Conservation (phyloP, 495 filamentous ascomycete genomes). For the Tuber borchii region DNA sequence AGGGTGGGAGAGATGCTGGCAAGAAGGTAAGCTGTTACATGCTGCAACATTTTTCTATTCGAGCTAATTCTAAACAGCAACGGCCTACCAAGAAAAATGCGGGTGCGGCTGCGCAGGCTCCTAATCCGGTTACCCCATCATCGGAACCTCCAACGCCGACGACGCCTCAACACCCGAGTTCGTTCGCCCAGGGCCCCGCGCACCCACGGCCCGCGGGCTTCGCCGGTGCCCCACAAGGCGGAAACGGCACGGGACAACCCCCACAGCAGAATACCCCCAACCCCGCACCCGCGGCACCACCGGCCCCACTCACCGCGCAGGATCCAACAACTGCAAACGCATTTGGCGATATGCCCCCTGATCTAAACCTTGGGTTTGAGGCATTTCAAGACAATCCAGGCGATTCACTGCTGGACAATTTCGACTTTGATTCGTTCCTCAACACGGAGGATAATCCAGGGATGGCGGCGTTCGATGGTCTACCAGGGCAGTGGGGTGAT, state of each 20-base stretch:
- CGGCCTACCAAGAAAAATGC: constrained; percentile 53
- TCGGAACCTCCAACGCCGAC: constrained; percentile 77
- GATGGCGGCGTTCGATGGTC: constrained; percentile 52
- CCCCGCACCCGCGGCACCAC: constrained; percentile 43
- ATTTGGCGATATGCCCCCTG: constrained; percentile 28
- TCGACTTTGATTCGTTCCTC: constrained; percentile 95
- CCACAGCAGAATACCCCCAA: constrained; percentile 46
- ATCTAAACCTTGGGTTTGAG: constrained; percentile 29
- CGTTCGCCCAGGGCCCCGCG: constrained; percentile 54
- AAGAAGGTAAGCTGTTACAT: constrained; percentile 62
- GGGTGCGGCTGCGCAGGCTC: constrained; percentile 69
- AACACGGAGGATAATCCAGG: constrained; percentile 54
- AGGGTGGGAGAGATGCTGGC: constrained; percentile 61
- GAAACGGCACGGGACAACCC: constrained; percentile 49
- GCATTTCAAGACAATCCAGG: constrained; percentile 51
- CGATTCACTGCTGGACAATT: constrained; percentile 73
- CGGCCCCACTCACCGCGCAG: constrained; percentile 21
- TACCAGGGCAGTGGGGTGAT: constrained; percentile 46
- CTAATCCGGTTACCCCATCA: constrained; percentile 61
- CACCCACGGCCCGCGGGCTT: constrained; percentile 49
- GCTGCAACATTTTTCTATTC: constrained; percentile 43
- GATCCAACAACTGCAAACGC: neutral
- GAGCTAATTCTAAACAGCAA: constrained; percentile 65
- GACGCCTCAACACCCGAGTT: constrained; percentile 66
- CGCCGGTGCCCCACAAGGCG: constrained; percentile 42